Evolutionary conservation across 2,329 filamentous ascomycete genomes (phyloP).

Genomic region (Claviceps capensis): DNA sequence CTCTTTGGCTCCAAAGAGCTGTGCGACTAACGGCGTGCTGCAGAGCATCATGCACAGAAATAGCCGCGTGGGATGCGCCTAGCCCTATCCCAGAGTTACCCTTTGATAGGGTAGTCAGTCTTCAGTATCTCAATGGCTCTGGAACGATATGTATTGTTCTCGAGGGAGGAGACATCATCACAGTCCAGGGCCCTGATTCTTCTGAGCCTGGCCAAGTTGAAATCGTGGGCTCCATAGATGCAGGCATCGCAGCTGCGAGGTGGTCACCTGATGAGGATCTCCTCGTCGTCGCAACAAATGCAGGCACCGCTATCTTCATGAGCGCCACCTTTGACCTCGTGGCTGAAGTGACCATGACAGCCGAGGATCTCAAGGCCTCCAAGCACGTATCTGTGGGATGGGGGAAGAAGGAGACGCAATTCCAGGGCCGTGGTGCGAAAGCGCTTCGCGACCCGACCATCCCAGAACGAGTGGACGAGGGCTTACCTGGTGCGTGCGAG

Average conservation of each 20-base stretch:
- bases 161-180: constrained; percentile 79
- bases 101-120: constrained; percentile 60
- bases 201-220: constrained; percentile 60
- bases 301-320: constrained; percentile 77
- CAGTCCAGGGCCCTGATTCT: constrained; percentile 52
- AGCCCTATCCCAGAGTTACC: constrained; percentile 63
- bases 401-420: constrained; percentile 97
- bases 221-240: constrained; percentile 88
- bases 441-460: constrained; percentile 88
- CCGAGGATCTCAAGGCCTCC: constrained; percentile 71
- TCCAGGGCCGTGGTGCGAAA: constrained; percentile 78
- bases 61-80: constrained; percentile 83
- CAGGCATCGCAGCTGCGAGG: constrained; percentile 73
- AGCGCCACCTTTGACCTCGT: constrained; percentile 80
- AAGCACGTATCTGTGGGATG: constrained; percentile 94
- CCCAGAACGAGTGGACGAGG: constrained; percentile 81
- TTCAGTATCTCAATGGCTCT: constrained; percentile 78
- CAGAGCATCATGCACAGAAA: constrained; percentile 18
- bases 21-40: neutral
- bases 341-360: constrained; percentile 55
- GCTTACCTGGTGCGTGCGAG: constrained; percentile 60
- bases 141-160: constrained; percentile 69
- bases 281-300: constrained; percentile 67
- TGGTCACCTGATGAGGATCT: constrained; percentile 97
- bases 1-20: neutral